Evolutionary conservation across 352 stramenopile species (phyloP), one percentile per base, ranked within the genome.

Genomic region (Elongisporangium undulatum): DNA sequence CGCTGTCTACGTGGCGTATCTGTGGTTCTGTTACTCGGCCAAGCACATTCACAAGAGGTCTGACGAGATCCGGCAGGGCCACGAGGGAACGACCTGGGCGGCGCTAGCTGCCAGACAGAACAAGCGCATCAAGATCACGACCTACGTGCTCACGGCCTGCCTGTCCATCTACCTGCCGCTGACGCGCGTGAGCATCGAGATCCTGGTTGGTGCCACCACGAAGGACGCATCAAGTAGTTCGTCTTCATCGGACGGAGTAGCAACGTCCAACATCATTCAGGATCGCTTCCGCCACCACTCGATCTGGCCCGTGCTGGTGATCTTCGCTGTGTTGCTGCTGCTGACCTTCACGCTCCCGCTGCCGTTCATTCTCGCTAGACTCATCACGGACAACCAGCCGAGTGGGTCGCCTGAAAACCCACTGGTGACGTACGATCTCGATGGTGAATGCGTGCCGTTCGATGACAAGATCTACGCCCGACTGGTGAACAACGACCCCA

Each of bases 131-230:
- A 75, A 77, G 56, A 7, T 70, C 7, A 70, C 71, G 24, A 85
- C 75, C 9, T 68, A 62, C 34, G 61, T 81, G 5, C 69, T 81
- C 24, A 83, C 75, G 4, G 56, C 64, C 10, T 79, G 69, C 21
- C 56, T 84, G 9, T 77, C 66, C 7, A 56, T 80, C 12, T 86
- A 86, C 24, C 51, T 86, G 17, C 76, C 76, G 20, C 45, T 83
- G 20, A 81, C 71, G 0, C 59, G 69, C 10, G 41, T 82, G 2
- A 71, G 62, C 24, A 50, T 85, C 19, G 71, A 82, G 3, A 69
- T 85, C 10, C 51, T 76, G 7, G 52, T 58, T 15, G 63, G 29
- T 13, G 29, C 29, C 9, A 41, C 13, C 19, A 13, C 68, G 17
- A 7, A 61, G 6, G 56, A 48, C 4, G 49, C 38, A 48, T 20